These are phyloP conservation scores for Xeromyces bisporus DNA, from an alignment of 495 filamentous ascomycete genomes.

Conservation along the genomic window DNA sequence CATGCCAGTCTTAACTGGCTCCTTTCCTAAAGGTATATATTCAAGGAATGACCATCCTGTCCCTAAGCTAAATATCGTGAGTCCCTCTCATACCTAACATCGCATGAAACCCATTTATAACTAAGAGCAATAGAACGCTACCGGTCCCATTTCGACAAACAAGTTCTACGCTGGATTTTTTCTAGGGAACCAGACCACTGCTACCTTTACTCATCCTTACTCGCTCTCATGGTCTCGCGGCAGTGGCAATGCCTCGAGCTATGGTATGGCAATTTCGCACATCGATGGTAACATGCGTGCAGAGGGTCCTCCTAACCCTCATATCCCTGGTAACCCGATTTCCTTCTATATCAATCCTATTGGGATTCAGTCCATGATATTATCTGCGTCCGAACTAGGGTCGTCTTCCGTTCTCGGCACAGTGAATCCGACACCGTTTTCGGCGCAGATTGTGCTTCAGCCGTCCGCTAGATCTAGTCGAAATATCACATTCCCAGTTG, in stretches of 20 bases:
- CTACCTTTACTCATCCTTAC: constrained; percentile 76
- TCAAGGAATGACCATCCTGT: constrained; percentile 35
- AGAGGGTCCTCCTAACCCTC: constrained; percentile 31
- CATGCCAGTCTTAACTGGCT: constrained; percentile 41
- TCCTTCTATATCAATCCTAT: constrained; percentile 68
- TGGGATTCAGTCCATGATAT: constrained; percentile 60
- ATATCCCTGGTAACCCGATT: constrained; percentile 38
- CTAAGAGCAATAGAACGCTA: constrained; percentile 11
- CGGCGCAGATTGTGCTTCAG: constrained; percentile 51
- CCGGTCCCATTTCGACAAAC: constrained; percentile 54
- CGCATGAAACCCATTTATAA: constrained; percentile 22
- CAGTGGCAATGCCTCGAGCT: constrained; percentile 45
- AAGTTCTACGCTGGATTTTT: constrained; percentile 92
- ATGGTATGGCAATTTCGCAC: constrained; percentile 63
- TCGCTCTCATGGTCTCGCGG: constrained; percentile 63
- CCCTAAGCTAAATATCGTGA: constrained; percentile 30
- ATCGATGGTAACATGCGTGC: constrained; percentile 46
- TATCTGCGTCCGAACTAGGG: constrained; percentile 62
- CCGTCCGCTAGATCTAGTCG: constrained; percentile 32
- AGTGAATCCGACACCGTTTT: constrained; percentile 49
- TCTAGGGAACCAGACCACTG: constrained; percentile 50
- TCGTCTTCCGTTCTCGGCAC: constrained; percentile 40
- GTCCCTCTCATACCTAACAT: constrained; percentile 17
- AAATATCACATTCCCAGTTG: constrained; percentile 57
- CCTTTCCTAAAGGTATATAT: constrained; percentile 37